A percentile compares a stretch with the other conserved stretches of the same genome.
These are phyloP conservation scores for Biscogniauxia sp. DNA, from an alignment of 2,329 filamentous ascomycete species.

Conservation along the genomic window DNA sequence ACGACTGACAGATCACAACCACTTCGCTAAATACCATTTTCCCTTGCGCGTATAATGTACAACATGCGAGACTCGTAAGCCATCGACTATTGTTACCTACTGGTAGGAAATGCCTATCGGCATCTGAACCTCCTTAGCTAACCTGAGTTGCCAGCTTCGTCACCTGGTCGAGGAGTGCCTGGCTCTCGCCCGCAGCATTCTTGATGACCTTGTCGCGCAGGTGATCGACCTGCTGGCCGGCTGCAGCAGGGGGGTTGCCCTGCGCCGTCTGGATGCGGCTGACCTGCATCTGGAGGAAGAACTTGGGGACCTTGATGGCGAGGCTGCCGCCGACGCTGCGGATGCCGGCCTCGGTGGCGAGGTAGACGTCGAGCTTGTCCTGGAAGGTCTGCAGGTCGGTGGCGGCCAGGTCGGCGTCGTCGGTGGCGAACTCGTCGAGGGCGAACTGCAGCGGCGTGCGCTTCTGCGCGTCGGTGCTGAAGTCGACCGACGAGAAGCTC, in stretches of 20 bases:
- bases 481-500: constrained; percentile 56
- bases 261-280: constrained; percentile 58
- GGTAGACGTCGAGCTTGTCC: constrained; percentile 53
- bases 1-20: neutral
- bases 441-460: constrained; percentile 51
- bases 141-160: constrained; percentile 21
- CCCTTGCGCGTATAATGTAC: no score
- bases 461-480: constrained; percentile 44
- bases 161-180: constrained; percentile 53
- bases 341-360: constrained; percentile 59
- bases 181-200: constrained; percentile 49
- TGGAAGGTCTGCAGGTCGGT: constrained; percentile 52
- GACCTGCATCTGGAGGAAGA: constrained; percentile 60
- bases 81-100: no score
- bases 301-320: constrained; percentile 61
- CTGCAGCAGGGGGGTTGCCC: constrained; percentile 50
- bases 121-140: neutral
- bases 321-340: constrained; percentile 51
- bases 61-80: no score
- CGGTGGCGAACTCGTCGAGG: constrained; percentile 51
- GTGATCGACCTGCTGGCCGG: constrained; percentile 55
- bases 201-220: constrained; percentile 56
- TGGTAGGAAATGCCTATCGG: no score
- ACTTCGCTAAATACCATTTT: neutral
- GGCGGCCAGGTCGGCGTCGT: constrained; percentile 41